Conservation (phyloP, 2,329 filamentous ascomycete species). For the Apiospora hydei region DNA sequence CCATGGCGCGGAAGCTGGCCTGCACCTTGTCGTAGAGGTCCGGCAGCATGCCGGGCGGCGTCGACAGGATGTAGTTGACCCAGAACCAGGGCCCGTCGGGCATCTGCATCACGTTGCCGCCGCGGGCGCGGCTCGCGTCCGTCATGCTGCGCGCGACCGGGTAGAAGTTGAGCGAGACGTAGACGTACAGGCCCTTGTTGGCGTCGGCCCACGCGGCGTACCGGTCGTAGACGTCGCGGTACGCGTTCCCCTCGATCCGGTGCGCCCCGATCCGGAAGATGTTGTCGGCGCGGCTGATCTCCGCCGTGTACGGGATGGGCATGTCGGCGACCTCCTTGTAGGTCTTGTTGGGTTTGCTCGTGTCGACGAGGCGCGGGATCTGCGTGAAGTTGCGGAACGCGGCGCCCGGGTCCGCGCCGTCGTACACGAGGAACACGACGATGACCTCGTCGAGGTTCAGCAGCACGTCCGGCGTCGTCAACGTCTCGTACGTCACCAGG, state of each 20-base stretch:
- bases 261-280: conserved; percentile 45
- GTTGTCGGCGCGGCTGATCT: conserved; percentile 42
- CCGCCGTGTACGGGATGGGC: conserved; percentile 40
- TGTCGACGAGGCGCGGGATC: conserved; percentile 41
- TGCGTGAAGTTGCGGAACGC: conserved; percentile 43
- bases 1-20: conserved; percentile 41
- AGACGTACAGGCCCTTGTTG: conserved; percentile 41
- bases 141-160: conserved; percentile 41
- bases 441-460: conserved; percentile 43
- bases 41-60: conserved; percentile 35
- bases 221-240: conserved; percentile 32
- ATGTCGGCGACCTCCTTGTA: conserved; percentile 44
- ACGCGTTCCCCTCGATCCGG: conserved; percentile 33
- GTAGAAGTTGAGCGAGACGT: conserved; percentile 38
- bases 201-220: conserved; percentile 41
- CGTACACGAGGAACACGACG: conserved; percentile 46
- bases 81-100: conserved; percentile 44
- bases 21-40: conserved; percentile 38
- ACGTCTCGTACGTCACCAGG: conserved; percentile 43
- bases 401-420: conserved; percentile 41
- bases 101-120: conserved; percentile 45
- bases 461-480: conserved; percentile 37
- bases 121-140: conserved; percentile 41
- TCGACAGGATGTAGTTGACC: conserved; percentile 40
- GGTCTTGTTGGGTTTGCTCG: conserved; percentile 36